Evolutionary conservation across 768 basidiomycete genomes (phyloP).

Genomic region (Tulasnella calospora): DNA sequence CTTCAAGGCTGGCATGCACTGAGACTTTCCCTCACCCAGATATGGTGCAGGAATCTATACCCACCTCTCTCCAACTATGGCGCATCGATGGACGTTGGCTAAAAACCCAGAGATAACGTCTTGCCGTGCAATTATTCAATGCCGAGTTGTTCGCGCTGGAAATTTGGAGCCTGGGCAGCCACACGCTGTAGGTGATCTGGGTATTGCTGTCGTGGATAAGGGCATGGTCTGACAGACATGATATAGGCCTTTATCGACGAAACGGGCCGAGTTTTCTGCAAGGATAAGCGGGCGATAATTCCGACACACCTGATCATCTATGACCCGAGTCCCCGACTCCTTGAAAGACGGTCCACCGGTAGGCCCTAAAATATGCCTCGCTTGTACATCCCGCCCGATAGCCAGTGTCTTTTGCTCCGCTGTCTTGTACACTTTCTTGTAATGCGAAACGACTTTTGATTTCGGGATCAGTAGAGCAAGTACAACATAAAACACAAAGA

Average conservation of each 20-base stretch:
- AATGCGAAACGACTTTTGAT: not conserved
- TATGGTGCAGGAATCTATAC: not conserved
- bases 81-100: not conserved
- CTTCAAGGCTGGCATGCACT: not conserved
- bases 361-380: not conserved
- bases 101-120: not conserved
- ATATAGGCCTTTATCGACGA: not conserved
- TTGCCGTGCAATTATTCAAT: not conserved
- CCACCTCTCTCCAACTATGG: not conserved
- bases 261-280: slow-evolving; percentile 6
- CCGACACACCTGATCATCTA: not conserved
- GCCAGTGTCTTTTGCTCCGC: not conserved
- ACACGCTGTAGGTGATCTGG: not conserved
- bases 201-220: too few species aligned
- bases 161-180: not conserved
- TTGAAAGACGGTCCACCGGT: not conserved
- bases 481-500: not conserved
- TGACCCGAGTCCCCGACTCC: not conserved
- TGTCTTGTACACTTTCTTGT: not conserved
- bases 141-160: not conserved
- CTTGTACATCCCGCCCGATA: not conserved
- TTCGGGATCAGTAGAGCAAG: not conserved
- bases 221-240: not conserved
- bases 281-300: not conserved
- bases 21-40: not conserved